These are phyloP conservation scores for Biancaea sappan DNA, from an alignment of 306 rosid species.

Conservation along the genomic window DNA sequence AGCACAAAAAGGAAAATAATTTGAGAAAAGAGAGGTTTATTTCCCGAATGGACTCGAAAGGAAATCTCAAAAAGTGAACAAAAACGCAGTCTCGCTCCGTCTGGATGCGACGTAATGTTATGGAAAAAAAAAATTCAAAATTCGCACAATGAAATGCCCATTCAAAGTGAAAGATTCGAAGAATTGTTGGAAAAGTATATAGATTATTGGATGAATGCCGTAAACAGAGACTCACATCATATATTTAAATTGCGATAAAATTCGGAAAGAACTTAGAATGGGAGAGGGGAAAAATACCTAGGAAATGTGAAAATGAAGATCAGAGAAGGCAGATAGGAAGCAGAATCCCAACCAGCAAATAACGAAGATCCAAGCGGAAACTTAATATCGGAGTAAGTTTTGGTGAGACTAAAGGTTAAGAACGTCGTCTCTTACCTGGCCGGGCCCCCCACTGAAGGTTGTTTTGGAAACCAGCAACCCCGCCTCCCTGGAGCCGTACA, in stretches of 20 bases:
- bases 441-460: background rate
- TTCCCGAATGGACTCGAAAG: background rate
- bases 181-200: background rate
- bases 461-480: slow-evolving; percentile 28
- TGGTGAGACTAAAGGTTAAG: no score
- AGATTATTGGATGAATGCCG: background rate
- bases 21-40: background rate
- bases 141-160: background rate
- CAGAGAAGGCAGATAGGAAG: background rate
- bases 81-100: background rate
- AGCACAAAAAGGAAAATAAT: background rate
- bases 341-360: background rate
- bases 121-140: no score
- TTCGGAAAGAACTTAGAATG: background rate
- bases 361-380: background rate
- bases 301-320: background rate
- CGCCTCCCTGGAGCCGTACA: background rate
- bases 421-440: background rate
- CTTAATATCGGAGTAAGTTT: background rate
- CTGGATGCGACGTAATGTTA: background rate
- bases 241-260: background rate
- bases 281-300: slow-evolving; percentile 2
- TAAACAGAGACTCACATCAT: background rate
- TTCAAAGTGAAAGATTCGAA: background rate
- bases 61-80: background rate